A percentile compares a stretch with the other conserved stretches of the same genome.
phyloP scores from a whole-genome alignment of 768 basidiomycete genomes.

The Mrakia gelida region DNA sequence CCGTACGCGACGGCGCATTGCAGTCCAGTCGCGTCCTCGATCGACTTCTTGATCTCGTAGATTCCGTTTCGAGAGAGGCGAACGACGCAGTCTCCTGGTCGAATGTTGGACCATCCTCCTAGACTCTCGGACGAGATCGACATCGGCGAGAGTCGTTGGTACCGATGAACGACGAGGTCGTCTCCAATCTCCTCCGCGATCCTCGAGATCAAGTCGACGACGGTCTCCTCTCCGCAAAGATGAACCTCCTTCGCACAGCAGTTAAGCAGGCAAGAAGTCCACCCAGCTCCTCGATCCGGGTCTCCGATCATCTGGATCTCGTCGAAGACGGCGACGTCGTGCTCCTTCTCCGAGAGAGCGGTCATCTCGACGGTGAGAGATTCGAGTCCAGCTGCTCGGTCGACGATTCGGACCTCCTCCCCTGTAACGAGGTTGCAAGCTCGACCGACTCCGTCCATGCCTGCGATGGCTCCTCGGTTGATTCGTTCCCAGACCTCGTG shows the following conservation, averaged over 20 bases:
- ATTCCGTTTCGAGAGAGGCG: constrained; percentile 73
- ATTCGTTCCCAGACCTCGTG: constrained; percentile 90
- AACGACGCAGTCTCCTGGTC: constrained; percentile 85
- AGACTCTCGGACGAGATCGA: constrained; percentile 62
- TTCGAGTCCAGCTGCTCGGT: constrained; percentile 54
- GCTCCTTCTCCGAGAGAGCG: constrained; percentile 38
- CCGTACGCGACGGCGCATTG: constrained; percentile 92
- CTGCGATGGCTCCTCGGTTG: constrained; percentile 82
- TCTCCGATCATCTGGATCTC: constrained; percentile 96
- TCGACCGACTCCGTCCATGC: constrained; percentile 58
- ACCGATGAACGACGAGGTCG: constrained; percentile 70
- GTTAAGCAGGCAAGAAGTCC: constrained; percentile 78
- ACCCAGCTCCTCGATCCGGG: constrained; percentile 66
- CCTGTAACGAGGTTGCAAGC: constrained; percentile 85
- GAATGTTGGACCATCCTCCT: constrained; percentile 58
- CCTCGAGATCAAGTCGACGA: constrained; percentile 68
- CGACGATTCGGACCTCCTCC: constrained; percentile 75
- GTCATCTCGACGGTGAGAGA: constrained; percentile 96
- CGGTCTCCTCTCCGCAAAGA: constrained; percentile 91
- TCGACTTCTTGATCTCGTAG: constrained; percentile 64
- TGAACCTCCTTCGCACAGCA: constrained; percentile 75
- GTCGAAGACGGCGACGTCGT: constrained; percentile 77
- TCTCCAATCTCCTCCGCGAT: constrained; percentile 77
- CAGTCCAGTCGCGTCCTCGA: constrained; percentile 69
- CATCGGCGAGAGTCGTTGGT: constrained; percentile 84